These are phyloP conservation scores for Pelargonium citronellum DNA, from an alignment of 441 rosid genomes.

Conservation along the genomic window DNA sequence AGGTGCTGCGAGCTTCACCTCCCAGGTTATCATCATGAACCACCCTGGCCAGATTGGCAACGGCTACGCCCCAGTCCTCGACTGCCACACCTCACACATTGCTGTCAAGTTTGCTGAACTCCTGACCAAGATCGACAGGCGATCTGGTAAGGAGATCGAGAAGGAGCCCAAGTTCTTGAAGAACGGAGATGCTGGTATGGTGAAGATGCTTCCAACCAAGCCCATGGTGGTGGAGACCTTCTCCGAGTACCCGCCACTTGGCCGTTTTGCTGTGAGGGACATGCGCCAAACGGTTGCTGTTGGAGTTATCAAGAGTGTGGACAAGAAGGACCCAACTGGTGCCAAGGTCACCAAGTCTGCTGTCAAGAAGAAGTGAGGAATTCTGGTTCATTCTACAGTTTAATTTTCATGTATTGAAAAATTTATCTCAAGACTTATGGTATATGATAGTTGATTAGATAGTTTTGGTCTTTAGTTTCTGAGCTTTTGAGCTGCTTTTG, in stretches of 20 bases:
- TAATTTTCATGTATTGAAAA: too few relatives aligned
- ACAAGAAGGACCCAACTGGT: constrained; percentile 7
- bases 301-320: constrained; percentile 7
- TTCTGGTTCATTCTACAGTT: too few relatives aligned
- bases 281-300: constrained; percentile 7
- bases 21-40: constrained; percentile 77
- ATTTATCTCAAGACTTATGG: too few relatives aligned
- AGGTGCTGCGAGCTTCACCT: constrained; percentile 61
- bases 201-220: constrained; percentile 5
- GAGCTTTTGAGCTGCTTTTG: too few relatives aligned
- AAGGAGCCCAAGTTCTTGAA: constrained; percentile 8
- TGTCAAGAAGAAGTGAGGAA: constrained; percentile 5
- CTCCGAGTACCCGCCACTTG: constrained; percentile 2
- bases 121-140: background rate
- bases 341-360: constrained; percentile 11
- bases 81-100: too few relatives aligned
- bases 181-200: constrained; percentile 4
- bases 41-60: constrained; percentile 76
- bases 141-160: constrained; percentile 4
- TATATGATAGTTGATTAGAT: too few relatives aligned
- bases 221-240: constrained; percentile 5
- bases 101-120: background rate
- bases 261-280: constrained; percentile 8
- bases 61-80: constrained; percentile 24
- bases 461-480: too few relatives aligned